A percentile compares a stretch with the other conserved stretches of the same genome.
phyloP scores from a whole-genome alignment of 345 rosid species.

The Linum usitatissimum region DNA sequence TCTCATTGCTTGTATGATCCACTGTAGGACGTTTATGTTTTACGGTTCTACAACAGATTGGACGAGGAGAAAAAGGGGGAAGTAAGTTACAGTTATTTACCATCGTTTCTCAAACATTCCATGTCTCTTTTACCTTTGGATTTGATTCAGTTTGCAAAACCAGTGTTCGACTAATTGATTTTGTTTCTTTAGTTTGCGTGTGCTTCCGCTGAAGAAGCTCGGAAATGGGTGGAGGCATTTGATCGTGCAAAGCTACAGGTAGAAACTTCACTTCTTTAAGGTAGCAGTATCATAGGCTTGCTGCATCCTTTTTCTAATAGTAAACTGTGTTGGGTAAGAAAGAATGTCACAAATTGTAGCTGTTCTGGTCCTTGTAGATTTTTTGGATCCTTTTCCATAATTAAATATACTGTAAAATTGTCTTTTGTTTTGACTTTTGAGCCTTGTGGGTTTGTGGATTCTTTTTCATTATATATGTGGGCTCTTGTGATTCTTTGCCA shows the following conservation, averaged over 20 bases:
- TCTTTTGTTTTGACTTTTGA: no score
- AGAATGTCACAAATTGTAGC: no score
- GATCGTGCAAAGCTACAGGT: conserved; percentile 96
- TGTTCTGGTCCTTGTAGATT: no score
- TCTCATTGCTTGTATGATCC: conserved; percentile 8
- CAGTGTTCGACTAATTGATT: conserved; percentile 9
- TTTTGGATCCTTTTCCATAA: no score
- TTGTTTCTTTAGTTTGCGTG: conserved; percentile 70
- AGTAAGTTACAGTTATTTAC: conserved; percentile 39
- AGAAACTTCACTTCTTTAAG: conserved; percentile 7
- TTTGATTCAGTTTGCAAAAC: neutral
- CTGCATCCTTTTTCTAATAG: no score
- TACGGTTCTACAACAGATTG: conserved; percentile 63
- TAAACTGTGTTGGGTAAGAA: no score
- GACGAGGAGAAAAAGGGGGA: conserved; percentile 86
- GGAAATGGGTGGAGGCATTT: conserved; percentile 92
- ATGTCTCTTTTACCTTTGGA: neutral
- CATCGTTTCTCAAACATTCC: neutral
- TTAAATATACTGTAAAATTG: no score
- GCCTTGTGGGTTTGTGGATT: no score
- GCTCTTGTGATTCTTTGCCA: no score
- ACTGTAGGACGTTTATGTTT: conserved; percentile 57
- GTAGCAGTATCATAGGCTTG: neutral
- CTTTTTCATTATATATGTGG: no score
- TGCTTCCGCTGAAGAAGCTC: conserved; percentile 77